A percentile compares a stretch with the other conserved stretches of the same genome.
Evolutionary conservation across 768 basidiomycete species (phyloP).

Genomic region (Panaeolus cyanescens): DNA sequence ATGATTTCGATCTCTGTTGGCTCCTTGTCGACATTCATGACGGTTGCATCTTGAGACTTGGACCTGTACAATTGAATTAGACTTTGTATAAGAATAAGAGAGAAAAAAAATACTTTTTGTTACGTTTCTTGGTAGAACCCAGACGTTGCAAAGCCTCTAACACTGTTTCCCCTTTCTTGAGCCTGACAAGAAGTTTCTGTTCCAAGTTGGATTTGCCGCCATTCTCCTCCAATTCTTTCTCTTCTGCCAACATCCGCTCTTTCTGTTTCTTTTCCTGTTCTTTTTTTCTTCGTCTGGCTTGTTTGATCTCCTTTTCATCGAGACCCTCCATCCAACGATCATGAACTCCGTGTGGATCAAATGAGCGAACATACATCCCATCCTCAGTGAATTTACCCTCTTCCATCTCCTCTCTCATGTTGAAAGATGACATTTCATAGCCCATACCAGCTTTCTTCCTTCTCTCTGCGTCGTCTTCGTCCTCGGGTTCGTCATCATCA

Average conservation of each 20-base stretch:
- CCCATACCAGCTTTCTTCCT: conserved; percentile 89
- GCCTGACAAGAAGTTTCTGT: conserved; percentile 65
- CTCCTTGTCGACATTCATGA: conserved; percentile 54
- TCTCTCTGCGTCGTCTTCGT: conserved; percentile 80
- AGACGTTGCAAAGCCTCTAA: conserved; percentile 87
- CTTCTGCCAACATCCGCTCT: conserved; percentile 72
- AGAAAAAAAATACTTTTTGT: conserved; percentile 31
- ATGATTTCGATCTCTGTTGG: conserved; percentile 71
- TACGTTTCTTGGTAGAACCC: conserved; percentile 52
- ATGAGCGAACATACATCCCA: conserved; percentile 82
- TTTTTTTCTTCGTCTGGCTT: conserved; percentile 74
- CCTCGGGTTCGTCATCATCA: conserved; percentile 55
- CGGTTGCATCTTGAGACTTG: conserved; percentile 33
- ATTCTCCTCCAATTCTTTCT: conserved; percentile 67
- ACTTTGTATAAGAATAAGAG: background rate
- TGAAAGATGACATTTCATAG: conserved; percentile 91
- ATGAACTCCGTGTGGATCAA: conserved; percentile 89
- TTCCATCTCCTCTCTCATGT: conserved; percentile 99
- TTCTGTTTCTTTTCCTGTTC: conserved; percentile 72
- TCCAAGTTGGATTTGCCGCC: conserved; percentile 69
- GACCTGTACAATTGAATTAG: conserved; percentile 14
- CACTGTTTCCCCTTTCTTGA: conserved; percentile 91
- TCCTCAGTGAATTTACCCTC: conserved; percentile 97
- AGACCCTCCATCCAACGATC: conserved; percentile 96
- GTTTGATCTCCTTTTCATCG: conserved; percentile 83